phyloP scores from a whole-genome alignment of 805 yeast species.

The Pichia thaimueangensis region DNA sequence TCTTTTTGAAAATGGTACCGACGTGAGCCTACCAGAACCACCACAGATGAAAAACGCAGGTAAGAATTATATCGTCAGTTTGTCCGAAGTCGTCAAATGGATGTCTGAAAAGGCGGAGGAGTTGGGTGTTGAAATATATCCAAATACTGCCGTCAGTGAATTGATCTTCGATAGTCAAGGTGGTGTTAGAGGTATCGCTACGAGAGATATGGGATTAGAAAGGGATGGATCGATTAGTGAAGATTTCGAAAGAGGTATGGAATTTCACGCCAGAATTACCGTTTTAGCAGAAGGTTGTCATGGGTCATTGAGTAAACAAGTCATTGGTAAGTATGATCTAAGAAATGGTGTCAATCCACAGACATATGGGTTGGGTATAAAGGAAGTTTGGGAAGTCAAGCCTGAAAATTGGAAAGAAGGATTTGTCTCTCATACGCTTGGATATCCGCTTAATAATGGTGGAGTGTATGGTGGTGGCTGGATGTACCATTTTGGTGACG shows the following conservation, averaged over 20 bases:
- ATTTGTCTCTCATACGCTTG: conserved; percentile 78
- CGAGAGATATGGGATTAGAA: conserved; percentile 84
- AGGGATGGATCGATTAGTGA: conserved; percentile 66
- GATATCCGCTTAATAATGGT: conserved; percentile 71
- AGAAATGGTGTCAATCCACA: conserved; percentile 65
- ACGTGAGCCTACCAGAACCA: conserved; percentile 83
- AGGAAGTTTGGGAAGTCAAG: conserved; percentile 94
- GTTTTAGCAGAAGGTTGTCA: conserved; percentile 98
- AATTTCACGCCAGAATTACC: conserved; percentile 84
- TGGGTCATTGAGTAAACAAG: conserved; percentile 82
- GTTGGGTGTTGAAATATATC: conserved; percentile 88
- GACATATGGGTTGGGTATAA: conserved; percentile 92
- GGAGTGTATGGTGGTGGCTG: conserved; percentile 94
- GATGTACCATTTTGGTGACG: conserved; percentile 94
- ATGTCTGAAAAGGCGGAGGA: conserved; percentile 87
- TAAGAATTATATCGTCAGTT: conserved; percentile 77
- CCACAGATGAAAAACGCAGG: conserved; percentile 81
- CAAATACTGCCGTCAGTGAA: conserved; percentile 82
- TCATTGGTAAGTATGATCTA: conserved; percentile 59
- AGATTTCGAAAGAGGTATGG: conserved; percentile 94
- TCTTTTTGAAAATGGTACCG: conserved; percentile 45
- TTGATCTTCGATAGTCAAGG: conserved; percentile 57
- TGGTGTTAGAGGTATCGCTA: conserved; percentile 81
- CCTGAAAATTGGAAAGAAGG: conserved; percentile 80
- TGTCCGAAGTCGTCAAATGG: conserved; percentile 74